phyloP scores from a whole-genome alignment of 139 green algal genomes.

The Chlamydomonas schloesseri region DNA sequence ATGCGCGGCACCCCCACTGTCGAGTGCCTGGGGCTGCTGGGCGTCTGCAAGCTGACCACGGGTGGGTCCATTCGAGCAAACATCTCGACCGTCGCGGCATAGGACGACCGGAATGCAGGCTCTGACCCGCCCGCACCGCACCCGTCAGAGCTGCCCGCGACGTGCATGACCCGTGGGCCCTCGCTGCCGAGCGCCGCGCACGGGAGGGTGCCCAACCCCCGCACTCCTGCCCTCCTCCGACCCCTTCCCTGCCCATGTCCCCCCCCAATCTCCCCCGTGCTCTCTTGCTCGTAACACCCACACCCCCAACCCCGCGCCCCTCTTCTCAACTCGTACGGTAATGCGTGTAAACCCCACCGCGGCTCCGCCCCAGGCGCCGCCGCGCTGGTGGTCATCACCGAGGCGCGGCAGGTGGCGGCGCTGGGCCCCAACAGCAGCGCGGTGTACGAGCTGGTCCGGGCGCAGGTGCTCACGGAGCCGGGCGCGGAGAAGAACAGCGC shows the following conservation, averaged over 20 bases:
- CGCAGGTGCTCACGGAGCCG: not conserved
- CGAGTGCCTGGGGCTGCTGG: slow-evolving; percentile 32
- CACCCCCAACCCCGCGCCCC: no score
- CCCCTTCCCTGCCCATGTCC: no score
- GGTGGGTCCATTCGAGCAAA: not conserved
- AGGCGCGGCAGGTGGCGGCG: slow-evolving; percentile 22
- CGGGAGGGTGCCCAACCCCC: no score
- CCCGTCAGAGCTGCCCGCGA: no score
- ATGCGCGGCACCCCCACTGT: not conserved
- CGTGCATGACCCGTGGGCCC: no score
- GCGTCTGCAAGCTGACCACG: slow-evolving; percentile 45
- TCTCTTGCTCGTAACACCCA: no score
- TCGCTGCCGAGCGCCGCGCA: no score
- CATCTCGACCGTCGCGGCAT: no score
- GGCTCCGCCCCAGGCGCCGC: slow-evolving; percentile 1
- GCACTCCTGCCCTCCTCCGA: not conserved
- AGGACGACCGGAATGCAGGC: no score
- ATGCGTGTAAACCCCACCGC: no score
- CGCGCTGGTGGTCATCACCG: slow-evolving; percentile 8
- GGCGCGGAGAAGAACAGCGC: not conserved
- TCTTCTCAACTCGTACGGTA: no score
- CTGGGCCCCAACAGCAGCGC: not conserved
- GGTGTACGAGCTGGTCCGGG: slow-evolving; percentile 25
- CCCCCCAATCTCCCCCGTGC: not conserved
- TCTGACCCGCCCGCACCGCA: no score